Percentiles rank a stretch among this genome's conserved stretches.
phyloP scores from a whole-genome alignment of 1,284 basidiomycete genomes.

The Fomitopsis schrenkii region DNA sequence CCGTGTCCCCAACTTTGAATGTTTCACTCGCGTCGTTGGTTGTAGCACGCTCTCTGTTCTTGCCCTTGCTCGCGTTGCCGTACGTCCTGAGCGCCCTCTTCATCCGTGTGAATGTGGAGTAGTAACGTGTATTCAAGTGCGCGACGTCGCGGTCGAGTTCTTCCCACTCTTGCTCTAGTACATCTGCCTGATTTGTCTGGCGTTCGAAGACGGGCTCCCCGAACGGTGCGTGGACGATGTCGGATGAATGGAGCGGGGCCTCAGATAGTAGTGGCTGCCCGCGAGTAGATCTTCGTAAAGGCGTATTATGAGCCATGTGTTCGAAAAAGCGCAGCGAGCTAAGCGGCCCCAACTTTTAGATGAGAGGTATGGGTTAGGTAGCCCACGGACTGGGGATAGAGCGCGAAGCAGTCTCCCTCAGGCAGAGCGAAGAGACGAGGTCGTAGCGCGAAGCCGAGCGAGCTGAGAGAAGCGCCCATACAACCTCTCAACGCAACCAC shows the following conservation, averaged over 20 bases:
- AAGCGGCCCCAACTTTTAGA: no score
- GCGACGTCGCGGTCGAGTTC: slow-evolving; percentile 5
- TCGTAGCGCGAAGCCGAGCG: no score
- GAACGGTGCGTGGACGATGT: slow-evolving; percentile 2
- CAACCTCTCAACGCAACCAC: no score
- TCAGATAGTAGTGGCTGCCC: slow-evolving; percentile 23
- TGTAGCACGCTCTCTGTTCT: not conserved
- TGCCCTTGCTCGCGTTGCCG: slow-evolving; percentile 9
- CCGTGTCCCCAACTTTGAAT: slow-evolving; percentile 59
- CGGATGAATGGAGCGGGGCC: slow-evolving; percentile 2
- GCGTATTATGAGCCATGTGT: slow-evolving; percentile 4
- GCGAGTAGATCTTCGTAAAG: slow-evolving; percentile 25
- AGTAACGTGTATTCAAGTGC: slow-evolving; percentile 20
- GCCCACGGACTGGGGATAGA: no score
- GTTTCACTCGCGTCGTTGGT: slow-evolving; percentile 15
- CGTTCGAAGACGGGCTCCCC: slow-evolving; percentile 15
- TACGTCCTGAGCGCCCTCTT: slow-evolving; percentile 12
- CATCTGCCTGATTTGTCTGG: slow-evolving; percentile 15
- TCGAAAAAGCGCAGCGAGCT: not conserved
- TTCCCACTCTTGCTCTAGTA: slow-evolving; percentile 17
- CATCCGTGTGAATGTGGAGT: slow-evolving; percentile 11
- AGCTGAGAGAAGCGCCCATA: no score
- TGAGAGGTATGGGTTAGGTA: no score
- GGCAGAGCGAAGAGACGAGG: no score
- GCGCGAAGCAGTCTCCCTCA: no score